A percentile compares a stretch with the other conserved stretches of the same genome.
These are phyloP conservation scores for Nevesoporus exiguus DNA, from an alignment of 768 basidiomycete genomes.

Conservation along the genomic window DNA sequence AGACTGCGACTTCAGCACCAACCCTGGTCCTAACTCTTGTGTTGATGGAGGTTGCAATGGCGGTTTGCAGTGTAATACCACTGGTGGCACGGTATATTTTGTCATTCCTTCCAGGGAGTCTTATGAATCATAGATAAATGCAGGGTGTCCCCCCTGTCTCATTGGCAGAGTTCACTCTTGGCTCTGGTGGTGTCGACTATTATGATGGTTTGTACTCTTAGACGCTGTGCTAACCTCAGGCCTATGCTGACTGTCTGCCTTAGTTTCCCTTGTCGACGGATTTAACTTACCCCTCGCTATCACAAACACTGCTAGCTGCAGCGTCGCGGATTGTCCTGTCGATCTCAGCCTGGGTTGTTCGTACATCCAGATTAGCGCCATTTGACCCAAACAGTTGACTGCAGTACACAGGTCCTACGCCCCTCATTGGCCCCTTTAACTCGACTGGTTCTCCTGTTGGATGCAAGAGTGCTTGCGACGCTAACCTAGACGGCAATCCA, in stretches of 20 bases:
- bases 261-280: conserved; percentile 65
- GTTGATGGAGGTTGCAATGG: conserved; percentile 67
- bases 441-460: conserved; percentile 52
- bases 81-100: conserved; percentile 42
- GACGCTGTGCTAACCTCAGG: neutral
- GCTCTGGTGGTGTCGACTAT: conserved; percentile 43
- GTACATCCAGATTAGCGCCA: neutral
- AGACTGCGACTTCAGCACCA: conserved; percentile 56
- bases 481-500: conserved; percentile 34
- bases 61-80: conserved; percentile 49
- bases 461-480: conserved; percentile 57
- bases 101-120: neutral
- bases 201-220: conserved; percentile 50
- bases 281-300: conserved; percentile 62
- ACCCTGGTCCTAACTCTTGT: conserved; percentile 54
- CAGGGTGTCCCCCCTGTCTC: conserved; percentile 67
- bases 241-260: neutral
- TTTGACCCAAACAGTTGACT: neutral
- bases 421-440: conserved; percentile 52
- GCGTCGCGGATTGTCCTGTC: conserved; percentile 55
- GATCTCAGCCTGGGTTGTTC: conserved; percentile 59
- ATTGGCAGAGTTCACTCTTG: conserved; percentile 67
- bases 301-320: conserved; percentile 52
- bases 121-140: neutral
- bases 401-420: conserved; percentile 40